Evolutionary conservation across 345 rosid genomes (phyloP), one percentile per base, ranked within the genome.

Genomic region (Aquilaria sinensis): DNA sequence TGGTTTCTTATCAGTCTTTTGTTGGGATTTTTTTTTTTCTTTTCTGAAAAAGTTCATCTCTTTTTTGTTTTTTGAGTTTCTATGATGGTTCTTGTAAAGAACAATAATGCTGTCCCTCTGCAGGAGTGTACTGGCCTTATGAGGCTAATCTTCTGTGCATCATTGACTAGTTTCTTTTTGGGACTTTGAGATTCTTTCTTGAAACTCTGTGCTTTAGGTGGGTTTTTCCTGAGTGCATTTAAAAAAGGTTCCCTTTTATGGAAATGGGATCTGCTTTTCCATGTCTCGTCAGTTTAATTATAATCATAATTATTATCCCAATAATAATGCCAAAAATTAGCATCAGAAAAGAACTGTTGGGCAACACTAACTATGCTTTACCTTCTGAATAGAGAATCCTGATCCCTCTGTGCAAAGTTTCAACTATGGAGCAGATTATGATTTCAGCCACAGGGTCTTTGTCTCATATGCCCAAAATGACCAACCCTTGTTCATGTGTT

Each of bases 231-330:
- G 62, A 67, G 88, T 58, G 76, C 81, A 70, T 70, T 37, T 72
- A 72, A 71, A 80, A 76, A 77, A 67, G 74, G 73, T 60, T 70
- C 74, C 88, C 65, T 76, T 76, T 83, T 76, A 74, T 74, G 78
- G 82, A 80, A 78, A 83, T 69, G 77, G 80, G 81, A 80, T 83
- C 85, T 78, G 75, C 85, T 71, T 83, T 77, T 78, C 62, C 70
- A 68, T 65, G 56, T 74, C 63, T 75, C 80, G 57, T 81, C 77
- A 82, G 3, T 37, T 70, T 57, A 74, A 65, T 69, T 71, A 71
- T 67, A 63, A 64, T 61, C 68, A 52, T 46, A 47, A 23, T 13
- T 37, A 4, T 37, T 37, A 23, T 9, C 43, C 8, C 43, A 63
- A 34, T 32, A 69, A 46, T n/a, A 58, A 60, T 67, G 60, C 51